Evolutionary conservation across 495 filamentous ascomycete genomes (phyloP).

Genomic region (Aspergillus cristatus): DNA sequence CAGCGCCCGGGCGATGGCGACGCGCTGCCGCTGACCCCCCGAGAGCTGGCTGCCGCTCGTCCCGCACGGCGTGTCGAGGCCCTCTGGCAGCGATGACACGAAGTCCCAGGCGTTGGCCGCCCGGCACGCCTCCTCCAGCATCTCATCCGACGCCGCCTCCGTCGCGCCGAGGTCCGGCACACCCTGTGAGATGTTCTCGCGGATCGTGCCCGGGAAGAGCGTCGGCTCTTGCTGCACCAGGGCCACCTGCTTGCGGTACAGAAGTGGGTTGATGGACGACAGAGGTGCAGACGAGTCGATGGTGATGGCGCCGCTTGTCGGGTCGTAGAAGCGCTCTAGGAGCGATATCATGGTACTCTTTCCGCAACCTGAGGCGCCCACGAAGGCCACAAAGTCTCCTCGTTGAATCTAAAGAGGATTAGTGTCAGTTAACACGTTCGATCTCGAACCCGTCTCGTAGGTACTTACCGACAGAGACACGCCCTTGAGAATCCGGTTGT

Average conservation of each 20-base stretch:
- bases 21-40: slow-evolving; percentile 42
- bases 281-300: slow-evolving; percentile 14
- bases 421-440: too few relatives aligned
- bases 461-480: slow-evolving; percentile 3
- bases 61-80: slow-evolving; percentile 16
- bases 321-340: slow-evolving; percentile 47
- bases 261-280: slow-evolving; percentile 6
- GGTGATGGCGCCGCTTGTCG: slow-evolving; percentile 18
- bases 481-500: slow-evolving; percentile 6
- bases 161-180: slow-evolving; percentile 8
- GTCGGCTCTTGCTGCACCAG: slow-evolving; percentile 36
- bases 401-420: too few relatives aligned
- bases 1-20: slow-evolving; percentile 44
- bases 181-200: slow-evolving; percentile 37
- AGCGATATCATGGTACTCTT: slow-evolving; percentile 48
- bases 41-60: slow-evolving; percentile 13
- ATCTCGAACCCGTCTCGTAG: too few relatives aligned
- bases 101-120: slow-evolving; percentile 26
- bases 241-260: slow-evolving; percentile 17
- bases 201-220: slow-evolving; percentile 33
- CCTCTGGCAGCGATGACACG: slow-evolving; percentile 23
- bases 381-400: slow-evolving; percentile 30
- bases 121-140: slow-evolving; percentile 17
- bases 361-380: slow-evolving; percentile 48
- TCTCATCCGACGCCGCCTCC: slow-evolving; percentile 6